Evolutionary conservation across 495 filamentous ascomycete species (phyloP).

Genomic region (Apodospora peruviana): DNA sequence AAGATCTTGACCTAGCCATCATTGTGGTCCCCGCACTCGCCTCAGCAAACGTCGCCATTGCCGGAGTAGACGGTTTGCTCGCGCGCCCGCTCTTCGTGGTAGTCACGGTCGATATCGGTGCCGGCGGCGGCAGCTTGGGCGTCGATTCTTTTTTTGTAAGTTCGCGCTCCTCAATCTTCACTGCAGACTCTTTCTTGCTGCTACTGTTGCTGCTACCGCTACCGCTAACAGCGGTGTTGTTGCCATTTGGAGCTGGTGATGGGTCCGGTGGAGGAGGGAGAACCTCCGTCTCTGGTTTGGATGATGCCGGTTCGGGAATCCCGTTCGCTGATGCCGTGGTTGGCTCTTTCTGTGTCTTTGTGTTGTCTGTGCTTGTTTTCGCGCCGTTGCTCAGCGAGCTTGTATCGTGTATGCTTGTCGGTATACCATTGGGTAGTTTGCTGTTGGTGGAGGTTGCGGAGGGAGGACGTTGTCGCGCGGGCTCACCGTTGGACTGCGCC

Average conservation of each 20-base stretch:
- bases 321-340: slow-evolving; percentile 1
- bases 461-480: slow-evolving; percentile 49
- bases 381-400: slow-evolving; percentile 17
- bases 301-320: slow-evolving; percentile 7
- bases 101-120: slow-evolving; percentile 17
- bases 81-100: slow-evolving; percentile 53
- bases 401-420: slow-evolving; percentile 21
- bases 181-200: slow-evolving; percentile 24
- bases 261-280: slow-evolving; percentile 16
- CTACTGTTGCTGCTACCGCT: slow-evolving; percentile 2
- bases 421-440: slow-evolving; percentile 12
- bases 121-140: not conserved
- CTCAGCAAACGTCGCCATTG: slow-evolving; percentile 46
- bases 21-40: slow-evolving; percentile 13
- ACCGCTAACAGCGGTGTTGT: not conserved
- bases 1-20: slow-evolving; percentile 18
- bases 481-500: slow-evolving; percentile 47
- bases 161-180: slow-evolving; percentile 14
- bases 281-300: slow-evolving; percentile 17
- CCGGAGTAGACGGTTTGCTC: slow-evolving; percentile 61
- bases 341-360: slow-evolving; percentile 30
- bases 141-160: slow-evolving; percentile 1
- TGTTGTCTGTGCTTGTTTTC: slow-evolving; percentile 28
- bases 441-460: slow-evolving; percentile 58
- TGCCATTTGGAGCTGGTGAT: slow-evolving; percentile 9